These are phyloP conservation scores for Blastomyces parvus DNA, from an alignment of 2,329 filamentous ascomycete species.

Conservation along the genomic window DNA sequence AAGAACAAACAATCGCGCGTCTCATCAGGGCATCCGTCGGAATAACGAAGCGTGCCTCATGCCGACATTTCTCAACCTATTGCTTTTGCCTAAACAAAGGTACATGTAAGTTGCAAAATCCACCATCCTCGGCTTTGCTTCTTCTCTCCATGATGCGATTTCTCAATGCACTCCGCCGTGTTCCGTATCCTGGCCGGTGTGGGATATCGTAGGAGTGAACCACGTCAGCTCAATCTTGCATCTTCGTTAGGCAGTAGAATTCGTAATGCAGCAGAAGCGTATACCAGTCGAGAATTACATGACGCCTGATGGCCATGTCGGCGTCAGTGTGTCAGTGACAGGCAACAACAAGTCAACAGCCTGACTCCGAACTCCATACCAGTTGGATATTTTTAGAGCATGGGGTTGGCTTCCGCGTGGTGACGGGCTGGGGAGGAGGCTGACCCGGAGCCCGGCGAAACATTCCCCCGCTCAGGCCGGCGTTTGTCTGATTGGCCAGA, in stretches of 20 bases:
- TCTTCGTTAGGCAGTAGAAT: background rate
- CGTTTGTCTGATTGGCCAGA: conserved; percentile 2
- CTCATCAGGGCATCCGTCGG: background rate
- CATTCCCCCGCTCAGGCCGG: background rate
- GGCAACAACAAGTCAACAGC: background rate
- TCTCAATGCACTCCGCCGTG: background rate
- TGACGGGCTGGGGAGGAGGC: background rate
- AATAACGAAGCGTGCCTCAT: background rate
- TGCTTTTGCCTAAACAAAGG: background rate
- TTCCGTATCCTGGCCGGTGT: background rate
- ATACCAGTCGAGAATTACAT: background rate
- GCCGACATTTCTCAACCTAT: background rate
- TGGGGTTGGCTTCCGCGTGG: background rate
- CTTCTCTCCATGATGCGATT: background rate
- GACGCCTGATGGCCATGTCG: background rate
- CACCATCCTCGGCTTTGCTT: background rate
- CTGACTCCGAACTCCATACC: background rate
- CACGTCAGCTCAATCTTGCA: background rate
- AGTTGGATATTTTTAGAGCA: background rate
- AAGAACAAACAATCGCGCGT: background rate
- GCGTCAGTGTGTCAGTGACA: background rate
- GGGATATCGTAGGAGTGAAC: background rate
- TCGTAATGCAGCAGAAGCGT: background rate
- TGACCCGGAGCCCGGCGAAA: conserved; percentile 3
- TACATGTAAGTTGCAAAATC: background rate